phyloP scores from a whole-genome alignment of 768 basidiomycete species.

The Leccinellum albellum region DNA sequence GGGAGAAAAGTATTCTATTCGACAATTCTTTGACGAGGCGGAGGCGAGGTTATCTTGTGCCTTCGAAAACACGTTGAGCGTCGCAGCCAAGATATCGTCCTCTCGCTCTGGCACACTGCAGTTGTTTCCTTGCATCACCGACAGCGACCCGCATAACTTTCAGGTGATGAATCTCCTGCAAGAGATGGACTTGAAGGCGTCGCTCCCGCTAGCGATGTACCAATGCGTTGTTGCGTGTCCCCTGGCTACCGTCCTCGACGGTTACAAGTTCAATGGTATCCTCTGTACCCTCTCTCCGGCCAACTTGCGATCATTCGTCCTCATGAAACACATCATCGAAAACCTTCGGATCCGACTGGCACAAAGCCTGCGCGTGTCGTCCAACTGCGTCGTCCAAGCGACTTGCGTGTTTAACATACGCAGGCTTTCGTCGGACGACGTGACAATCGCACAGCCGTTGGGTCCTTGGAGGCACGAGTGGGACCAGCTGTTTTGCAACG shows the following conservation, averaged over 20 bases:
- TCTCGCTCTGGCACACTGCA: not conserved
- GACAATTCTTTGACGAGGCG: constrained; percentile 7
- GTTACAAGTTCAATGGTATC: constrained; percentile 7
- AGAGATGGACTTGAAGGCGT: not conserved
- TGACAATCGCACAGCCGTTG: not conserved
- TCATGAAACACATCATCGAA: constrained; percentile 7
- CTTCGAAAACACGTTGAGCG: not conserved
- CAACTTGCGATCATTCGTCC: constrained; percentile 10
- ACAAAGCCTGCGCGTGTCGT: not conserved
- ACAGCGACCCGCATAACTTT: constrained; percentile 15
- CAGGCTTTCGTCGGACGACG: constrained; percentile 7
- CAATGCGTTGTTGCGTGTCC: constrained; percentile 9
- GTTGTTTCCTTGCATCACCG: not conserved
- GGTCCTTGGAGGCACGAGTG: constrained; percentile 14
- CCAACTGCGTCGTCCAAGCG: constrained; percentile 1
- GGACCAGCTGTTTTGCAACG: constrained; percentile 11
- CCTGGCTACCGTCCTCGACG: not conserved
- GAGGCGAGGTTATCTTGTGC: constrained; percentile 3
- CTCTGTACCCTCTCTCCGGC: not conserved
- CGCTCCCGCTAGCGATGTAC: constrained; percentile 14
- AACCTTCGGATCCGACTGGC: not conserved
- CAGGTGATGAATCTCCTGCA: constrained; percentile 16
- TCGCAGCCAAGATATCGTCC: constrained; percentile 3
- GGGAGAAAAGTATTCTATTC: constrained; percentile 24
- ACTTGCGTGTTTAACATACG: not conserved